Percentiles rank a stretch among this genome's conserved stretches.
Conservation (phyloP, 306 rosid species). For the Abrus pulchellus region DNA sequence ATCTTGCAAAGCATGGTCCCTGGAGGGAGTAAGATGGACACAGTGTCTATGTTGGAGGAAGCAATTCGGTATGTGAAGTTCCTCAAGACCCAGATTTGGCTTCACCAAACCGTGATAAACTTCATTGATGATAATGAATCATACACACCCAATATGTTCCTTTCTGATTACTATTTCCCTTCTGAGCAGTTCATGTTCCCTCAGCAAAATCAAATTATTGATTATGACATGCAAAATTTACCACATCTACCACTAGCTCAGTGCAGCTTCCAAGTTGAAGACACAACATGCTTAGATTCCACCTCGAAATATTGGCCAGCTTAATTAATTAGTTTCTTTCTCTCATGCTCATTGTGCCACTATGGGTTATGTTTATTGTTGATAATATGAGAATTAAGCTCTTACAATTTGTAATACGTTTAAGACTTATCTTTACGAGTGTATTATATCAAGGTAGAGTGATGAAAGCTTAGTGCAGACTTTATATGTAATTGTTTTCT, state of each 20-base stretch:
- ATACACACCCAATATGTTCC: not conserved
- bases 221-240: not conserved
- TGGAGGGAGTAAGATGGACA: constrained; percentile 91
- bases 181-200: not conserved
- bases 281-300: constrained; percentile 5
- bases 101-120: constrained; percentile 80
- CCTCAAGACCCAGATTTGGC: constrained; percentile 83
- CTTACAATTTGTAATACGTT: not conserved
- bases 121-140: constrained; percentile 26
- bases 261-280: constrained; percentile 29
- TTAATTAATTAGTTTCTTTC: not conserved
- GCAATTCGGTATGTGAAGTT: constrained; percentile 90
- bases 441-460: not conserved
- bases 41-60: constrained; percentile 92
- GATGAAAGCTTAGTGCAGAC: not conserved
- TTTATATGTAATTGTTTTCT: not conserved
- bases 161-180: not conserved
- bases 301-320: not conserved
- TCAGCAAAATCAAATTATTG: not conserved
- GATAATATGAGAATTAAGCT: not conserved
- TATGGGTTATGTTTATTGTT: not conserved
- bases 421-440: not conserved
- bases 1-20: constrained; percentile 91
- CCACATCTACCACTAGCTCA: not conserved
- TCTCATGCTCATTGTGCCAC: not conserved